Conservation (phyloP, 371 early-diverging fungal species). For the Rhizomucor pusillus region DNA sequence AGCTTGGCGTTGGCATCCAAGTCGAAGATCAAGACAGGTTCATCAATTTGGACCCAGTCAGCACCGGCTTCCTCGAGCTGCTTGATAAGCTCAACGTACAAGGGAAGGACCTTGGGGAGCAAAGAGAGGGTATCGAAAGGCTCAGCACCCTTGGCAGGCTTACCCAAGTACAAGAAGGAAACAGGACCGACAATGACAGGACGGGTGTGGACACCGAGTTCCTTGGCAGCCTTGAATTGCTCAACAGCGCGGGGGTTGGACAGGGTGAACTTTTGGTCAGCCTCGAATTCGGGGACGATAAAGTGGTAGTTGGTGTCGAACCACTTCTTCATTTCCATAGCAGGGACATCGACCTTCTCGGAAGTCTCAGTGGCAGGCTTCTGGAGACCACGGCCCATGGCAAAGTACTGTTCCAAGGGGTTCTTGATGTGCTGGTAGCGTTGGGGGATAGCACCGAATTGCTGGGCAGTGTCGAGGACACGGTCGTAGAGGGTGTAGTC, state of each 20-base stretch:
- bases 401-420: constrained; percentile 88
- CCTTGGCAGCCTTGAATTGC: constrained; percentile 91
- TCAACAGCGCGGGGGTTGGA: constrained; percentile 73
- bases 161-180: constrained; percentile 83
- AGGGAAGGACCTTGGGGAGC: constrained; percentile 73
- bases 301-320: constrained; percentile 97
- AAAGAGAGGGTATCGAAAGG: constrained; percentile 71
- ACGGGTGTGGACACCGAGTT: constrained; percentile 85
- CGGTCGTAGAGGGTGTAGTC: constrained; percentile 97
- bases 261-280: constrained; percentile 73
- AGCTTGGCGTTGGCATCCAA: constrained; percentile 50
- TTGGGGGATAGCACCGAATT: constrained; percentile 75
- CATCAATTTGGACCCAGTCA: constrained; percentile 92
- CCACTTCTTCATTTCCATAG: constrained; percentile 96
- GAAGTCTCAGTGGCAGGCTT: constrained; percentile 57
- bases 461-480: constrained; percentile 83
- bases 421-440: constrained; percentile 67
- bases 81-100: constrained; percentile 75
- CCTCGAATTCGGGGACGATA: constrained; percentile 87
- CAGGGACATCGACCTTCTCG: constrained; percentile 83
- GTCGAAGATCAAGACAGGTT: constrained; percentile 85
- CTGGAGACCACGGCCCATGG: constrained; percentile 96
- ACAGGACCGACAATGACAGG: constrained; percentile 94
- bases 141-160: constrained; percentile 66
- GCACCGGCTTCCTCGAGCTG: constrained; percentile 86